Conservation (phyloP, 805 yeast species). For the Candida taoyuanica region DNA sequence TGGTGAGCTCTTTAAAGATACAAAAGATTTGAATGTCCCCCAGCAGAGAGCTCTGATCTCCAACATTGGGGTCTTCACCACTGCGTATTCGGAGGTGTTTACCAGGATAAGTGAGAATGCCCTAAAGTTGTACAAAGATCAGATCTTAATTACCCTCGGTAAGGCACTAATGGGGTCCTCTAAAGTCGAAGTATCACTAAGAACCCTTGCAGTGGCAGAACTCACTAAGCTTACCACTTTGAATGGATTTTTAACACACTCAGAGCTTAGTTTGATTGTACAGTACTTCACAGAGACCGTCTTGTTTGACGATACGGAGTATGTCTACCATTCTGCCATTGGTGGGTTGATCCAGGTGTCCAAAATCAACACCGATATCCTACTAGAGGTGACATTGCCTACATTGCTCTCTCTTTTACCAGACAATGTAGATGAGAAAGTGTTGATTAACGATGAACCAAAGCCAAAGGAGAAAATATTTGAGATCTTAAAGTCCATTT, state of each 20-base stretch:
- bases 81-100: conserved; percentile 44
- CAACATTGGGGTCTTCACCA: conserved; percentile 54
- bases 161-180: conserved; percentile 66
- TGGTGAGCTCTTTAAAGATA: conserved; percentile 36
- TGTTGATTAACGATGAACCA: conserved; percentile 22
- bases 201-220: conserved; percentile 62
- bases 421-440: conserved; percentile 32
- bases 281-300: conserved; percentile 63
- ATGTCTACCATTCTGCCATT: conserved; percentile 49
- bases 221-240: conserved; percentile 53
- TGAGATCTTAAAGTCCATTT: conserved; percentile 23
- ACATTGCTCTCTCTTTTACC: conserved; percentile 48
- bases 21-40: conserved; percentile 41
- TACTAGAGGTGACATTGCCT: conserved; percentile 50
- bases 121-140: conserved; percentile 44
- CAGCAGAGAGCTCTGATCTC: conserved; percentile 57
- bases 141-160: conserved; percentile 61
- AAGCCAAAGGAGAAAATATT: conserved; percentile 26
- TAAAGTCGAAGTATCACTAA: conserved; percentile 60
- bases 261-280: conserved; percentile 58
- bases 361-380: conserved; percentile 35
- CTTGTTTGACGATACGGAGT: conserved; percentile 44
- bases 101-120: conserved; percentile 24
- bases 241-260: conserved; percentile 41
- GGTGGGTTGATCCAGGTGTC: conserved; percentile 46